Evolutionary conservation across 2,329 filamentous ascomycete species (phyloP), one percentile per base, ranked within the genome.

Genomic region (Leptographium galeiforme): DNA sequence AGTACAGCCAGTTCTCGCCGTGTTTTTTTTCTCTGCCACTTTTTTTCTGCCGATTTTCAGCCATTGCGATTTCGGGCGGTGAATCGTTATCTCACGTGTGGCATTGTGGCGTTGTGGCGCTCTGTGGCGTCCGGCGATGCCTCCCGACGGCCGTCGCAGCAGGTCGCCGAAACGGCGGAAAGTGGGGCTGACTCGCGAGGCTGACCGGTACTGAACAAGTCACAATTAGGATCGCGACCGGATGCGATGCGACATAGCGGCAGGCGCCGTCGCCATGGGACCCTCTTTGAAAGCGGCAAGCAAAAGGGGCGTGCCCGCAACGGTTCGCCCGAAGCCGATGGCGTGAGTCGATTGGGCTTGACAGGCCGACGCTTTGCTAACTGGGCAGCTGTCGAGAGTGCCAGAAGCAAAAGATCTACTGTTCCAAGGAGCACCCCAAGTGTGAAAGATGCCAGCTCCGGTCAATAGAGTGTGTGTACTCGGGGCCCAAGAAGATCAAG

Each of bases 391-490:
- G 57, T 45, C 52, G 48, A 1, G 57, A 56, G 19, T 59, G 57
- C 52, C 56, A 57, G 34, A 34, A 40, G 3, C 56, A 58, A 39
- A 59, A 58, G 38, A 58, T 58, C 8, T 59, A 52, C 18, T 59
- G 57, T 48, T 56, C 56, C 14, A 59, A 59, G n/a, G 40, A 53
- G 13, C 48, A 25, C 8, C 57, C 57, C 34, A 55, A 53, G 33
- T 58, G 57, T 18, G 53, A 56, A 38, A 55, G 57, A 16, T 59
- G 57, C 41, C 44, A 51, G 40, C 18, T 44, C 1, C 53, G 55
- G 38, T 44, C 50, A 1, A 53, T 58, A 6, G 53, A 55, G 3
- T 59, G 57, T 44, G 55, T 55, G 19, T 59, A 59, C 46, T 18
- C 51, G 8, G 54, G 40, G 19, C 56, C 56, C 12, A 59, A 57